Conservation (phyloP, 441 rosid species). For the Populus tomentosa region DNA sequence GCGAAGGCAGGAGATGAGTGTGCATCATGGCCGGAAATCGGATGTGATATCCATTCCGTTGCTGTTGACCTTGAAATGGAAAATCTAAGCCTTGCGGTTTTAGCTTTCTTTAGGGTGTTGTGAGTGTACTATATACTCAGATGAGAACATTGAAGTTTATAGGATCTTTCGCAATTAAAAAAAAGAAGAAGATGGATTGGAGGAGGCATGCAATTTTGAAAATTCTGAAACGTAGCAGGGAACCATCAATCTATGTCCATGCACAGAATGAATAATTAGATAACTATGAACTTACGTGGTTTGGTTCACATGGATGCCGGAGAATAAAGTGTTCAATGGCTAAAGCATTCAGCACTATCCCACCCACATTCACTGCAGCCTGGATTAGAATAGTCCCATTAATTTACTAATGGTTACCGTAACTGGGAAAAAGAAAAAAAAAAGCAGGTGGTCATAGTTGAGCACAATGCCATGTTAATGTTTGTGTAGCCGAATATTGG, state of each 20-base stretch:
- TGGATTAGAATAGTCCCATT: constrained; percentile 18
- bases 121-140: background rate
- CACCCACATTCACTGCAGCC: constrained; percentile 83
- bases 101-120: background rate
- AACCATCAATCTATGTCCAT: background rate
- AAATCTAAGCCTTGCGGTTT: background rate
- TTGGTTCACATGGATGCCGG: constrained; percentile 66
- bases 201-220: background rate
- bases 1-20: background rate
- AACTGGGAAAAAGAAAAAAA: too few relatives aligned
- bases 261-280: background rate
- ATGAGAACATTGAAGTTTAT: background rate
- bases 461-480: background rate
- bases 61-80: background rate
- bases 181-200: background rate
- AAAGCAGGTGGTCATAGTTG: background rate
- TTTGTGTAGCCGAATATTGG: background rate
- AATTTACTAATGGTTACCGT: background rate
- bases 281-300: constrained; percentile 42
- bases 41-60: background rate
- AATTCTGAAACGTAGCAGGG: background rate
- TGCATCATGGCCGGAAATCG: too few relatives aligned
- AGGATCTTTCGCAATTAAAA: background rate
- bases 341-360: constrained; percentile 83
- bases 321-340: constrained; percentile 92